phyloP scores from a whole-genome alignment of 129 eudicot species.

The Deinandra increscens region DNA sequence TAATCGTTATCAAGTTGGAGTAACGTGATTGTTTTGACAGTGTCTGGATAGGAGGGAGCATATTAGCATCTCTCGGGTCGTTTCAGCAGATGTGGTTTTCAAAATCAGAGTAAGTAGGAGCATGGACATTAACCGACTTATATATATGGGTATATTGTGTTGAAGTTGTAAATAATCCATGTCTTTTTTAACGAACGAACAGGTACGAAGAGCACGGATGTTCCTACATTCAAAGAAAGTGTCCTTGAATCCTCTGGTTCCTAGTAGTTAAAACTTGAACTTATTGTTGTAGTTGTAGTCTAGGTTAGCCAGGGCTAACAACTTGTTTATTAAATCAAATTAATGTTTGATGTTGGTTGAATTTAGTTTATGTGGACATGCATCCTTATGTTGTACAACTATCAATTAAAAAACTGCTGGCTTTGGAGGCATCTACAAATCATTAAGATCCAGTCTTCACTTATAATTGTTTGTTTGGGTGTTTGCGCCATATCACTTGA shows the following conservation, averaged over 20 bases:
- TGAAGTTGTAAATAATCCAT: background rate
- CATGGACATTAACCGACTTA: background rate
- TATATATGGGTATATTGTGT: background rate
- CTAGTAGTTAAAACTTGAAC: conserved; percentile 8
- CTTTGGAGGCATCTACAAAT: background rate
- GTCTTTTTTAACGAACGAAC: conserved; percentile 16
- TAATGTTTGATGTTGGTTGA: background rate
- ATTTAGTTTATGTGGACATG: background rate
- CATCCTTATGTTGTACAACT: conserved; percentile 19
- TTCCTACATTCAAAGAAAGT: conserved; percentile 86
- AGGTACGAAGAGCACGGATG: conserved; percentile 97
- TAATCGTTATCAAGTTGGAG: background rate
- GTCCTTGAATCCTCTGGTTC: conserved; percentile 47
- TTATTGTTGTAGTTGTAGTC: conserved; percentile 19
- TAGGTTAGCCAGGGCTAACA: conserved; percentile 23
- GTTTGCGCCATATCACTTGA: too few relatives aligned
- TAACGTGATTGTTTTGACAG: conserved; percentile 33
- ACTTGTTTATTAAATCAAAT: conserved; percentile 16
- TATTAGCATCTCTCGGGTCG: conserved; percentile 96
- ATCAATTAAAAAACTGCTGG: background rate
- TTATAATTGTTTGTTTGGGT: too few relatives aligned
- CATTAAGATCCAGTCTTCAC: too few relatives aligned
- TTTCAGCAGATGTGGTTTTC: conserved; percentile 99
- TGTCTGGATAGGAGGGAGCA: conserved; percentile 99
- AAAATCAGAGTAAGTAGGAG: conserved; percentile 80